Evolutionary conservation across 1,284 basidiomycete genomes (phyloP), one percentile per base, ranked within the genome.

Genomic region (Meira nashicola): DNA sequence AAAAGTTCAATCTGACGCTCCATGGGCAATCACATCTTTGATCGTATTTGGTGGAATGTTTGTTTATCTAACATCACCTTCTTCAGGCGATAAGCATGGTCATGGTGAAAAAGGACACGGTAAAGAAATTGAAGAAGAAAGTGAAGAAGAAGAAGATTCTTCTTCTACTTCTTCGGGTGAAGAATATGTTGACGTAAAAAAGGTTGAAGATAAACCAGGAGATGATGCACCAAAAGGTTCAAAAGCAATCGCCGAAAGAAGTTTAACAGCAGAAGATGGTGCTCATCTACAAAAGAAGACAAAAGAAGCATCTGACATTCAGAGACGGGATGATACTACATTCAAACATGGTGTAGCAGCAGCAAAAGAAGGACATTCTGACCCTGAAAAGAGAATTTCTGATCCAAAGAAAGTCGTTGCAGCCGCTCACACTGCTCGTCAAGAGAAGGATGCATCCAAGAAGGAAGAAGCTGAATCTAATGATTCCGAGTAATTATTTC

Each of bases 11-110:
- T 41, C 38, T 28, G 58, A 59, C 48, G 52, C 40, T 39, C 58
- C 58, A 19, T 59, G 58, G 58, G 58, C 58, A 28, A 55, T 59
- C 21, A 25, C 17, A 10, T 17, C 15, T n/a, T 33, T 59, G 19
- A 10, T 59, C 10, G 57, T 59, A n/a, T 59, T 59, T 28, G 54
- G 54, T 19, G 25, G 58, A 23, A 8, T 37, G 50, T 59, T 46
- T 38, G 37, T 59, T 39, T 59, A 59, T 39, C 39, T 59, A 11
- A 59, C 58, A 33, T 25, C 58, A 19, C 58, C 58, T 11, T 12
- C 55, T 5, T 50, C 48, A 23, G 40, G 43, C 10, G 58, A 33
- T 39, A 41, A 55, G 15, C 37, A 44, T 14, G 58, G 58, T 28
- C 57, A 58, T 46, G 52, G 25, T 15, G 50, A n/a, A 21, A 19